Base-by-base conservation (phyloP, 805 yeast genomes). In the Spathaspora sp. region DNA sequence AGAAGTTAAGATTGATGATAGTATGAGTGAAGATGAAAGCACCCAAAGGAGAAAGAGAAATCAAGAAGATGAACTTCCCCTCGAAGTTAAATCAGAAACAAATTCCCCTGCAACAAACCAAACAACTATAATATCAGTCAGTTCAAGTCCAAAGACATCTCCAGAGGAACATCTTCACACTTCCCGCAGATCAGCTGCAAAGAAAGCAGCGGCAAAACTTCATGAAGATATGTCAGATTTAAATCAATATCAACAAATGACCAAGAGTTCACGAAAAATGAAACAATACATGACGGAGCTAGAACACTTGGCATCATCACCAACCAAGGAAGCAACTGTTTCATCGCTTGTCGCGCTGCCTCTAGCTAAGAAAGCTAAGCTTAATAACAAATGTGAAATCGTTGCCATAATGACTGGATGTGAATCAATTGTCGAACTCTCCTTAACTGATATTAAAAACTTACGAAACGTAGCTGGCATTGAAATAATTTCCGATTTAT, bases 141-240 rank as follows among this genome's bases (percentile, higher is more conserved):
- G 40, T 35, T 14, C 40, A n/a, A 35, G 17, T 35, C 40, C 40
- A 35, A 14, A 12, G 9, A 16, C 18, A 35, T 11, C 14, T 35
- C 18, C 40, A 14, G 40, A 35, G 9, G 18, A 14, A 35, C 3
- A 35, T 8, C 40, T n/a, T 11, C 18, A n/a, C 14, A 16, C 9
- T 11, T 23, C 44, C 11, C 67, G 77, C 1, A 65, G 88, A 48
- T 78, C 80, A 42, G 96, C 96, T 1, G 84, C 85, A 45, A 75
- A 77, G 40, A 81, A 77, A 58, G 96, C 96, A 0, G 84, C 83
- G 0, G 69, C 70, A 52, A 84, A 82, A 61, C 69, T 89, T 14
- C 93, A 86, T 58, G 77, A 78, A 10, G 82, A 85, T 62, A 87
- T 89, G 77, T 80, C 79, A 52, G 85, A 85, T 46, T 74, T 88